Percentiles rank a stretch among this genome's conserved stretches.
Evolutionary conservation across 306 rosid species (phyloP).

Genomic region (Quercus mongolica): DNA sequence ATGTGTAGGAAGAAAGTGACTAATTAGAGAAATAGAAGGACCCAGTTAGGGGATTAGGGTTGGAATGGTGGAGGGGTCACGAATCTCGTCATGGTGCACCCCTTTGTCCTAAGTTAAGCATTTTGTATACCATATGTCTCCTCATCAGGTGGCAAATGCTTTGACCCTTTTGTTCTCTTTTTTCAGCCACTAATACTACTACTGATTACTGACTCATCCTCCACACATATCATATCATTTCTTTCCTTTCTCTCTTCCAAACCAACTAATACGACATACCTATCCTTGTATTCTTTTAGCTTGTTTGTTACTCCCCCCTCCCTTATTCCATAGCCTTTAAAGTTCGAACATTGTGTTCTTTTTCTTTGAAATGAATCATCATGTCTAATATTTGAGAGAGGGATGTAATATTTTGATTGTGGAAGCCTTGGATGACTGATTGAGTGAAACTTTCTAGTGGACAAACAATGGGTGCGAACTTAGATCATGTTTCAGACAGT

Average conservation of each 20-base stretch:
- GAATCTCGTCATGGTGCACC: conserved; percentile 30
- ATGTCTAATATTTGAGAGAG: background rate
- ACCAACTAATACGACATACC: background rate
- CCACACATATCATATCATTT: conserved; percentile 48
- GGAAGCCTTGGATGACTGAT: background rate
- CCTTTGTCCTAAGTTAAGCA: conserved; percentile 17
- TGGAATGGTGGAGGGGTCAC: conserved; percentile 15
- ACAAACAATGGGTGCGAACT: background rate
- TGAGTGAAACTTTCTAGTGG: background rate
- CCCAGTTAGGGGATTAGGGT: conserved; percentile 4
- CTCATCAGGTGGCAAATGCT: conserved; percentile 41
- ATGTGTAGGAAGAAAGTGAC: conserved; percentile 14
- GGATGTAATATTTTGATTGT: background rate
- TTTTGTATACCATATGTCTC: conserved; percentile 37
- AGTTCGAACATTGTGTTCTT: background rate
- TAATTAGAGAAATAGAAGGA: background rate
- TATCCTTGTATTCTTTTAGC: conserved; percentile 7
- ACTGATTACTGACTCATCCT: conserved; percentile 52
- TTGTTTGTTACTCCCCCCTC: background rate
- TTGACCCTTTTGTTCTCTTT: conserved; percentile 34
- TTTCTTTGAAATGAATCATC: background rate
- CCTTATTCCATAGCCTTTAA: background rate
- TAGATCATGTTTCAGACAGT: background rate
- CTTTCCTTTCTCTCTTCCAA: conserved; percentile 13
- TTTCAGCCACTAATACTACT: conserved; percentile 29